Conservation (phyloP, 2,329 filamentous ascomycete genomes). For the Aspergillus versicolor region DNA sequence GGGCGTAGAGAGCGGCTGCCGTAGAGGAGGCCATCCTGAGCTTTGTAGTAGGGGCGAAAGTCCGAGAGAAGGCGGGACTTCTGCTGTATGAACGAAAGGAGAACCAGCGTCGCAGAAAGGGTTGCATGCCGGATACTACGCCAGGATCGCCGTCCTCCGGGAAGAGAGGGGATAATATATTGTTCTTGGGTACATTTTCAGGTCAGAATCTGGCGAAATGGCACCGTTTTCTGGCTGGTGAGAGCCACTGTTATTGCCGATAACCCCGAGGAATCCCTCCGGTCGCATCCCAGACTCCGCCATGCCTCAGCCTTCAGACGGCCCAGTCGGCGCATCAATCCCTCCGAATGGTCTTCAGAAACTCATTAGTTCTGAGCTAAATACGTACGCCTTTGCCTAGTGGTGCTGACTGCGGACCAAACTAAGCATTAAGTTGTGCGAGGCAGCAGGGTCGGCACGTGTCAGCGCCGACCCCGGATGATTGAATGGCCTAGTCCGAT, state of each 20-base stretch:
- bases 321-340: not conserved
- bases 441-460: constrained; percentile 26
- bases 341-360: not conserved
- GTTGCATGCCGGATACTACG: constrained; percentile 8
- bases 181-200: not conserved
- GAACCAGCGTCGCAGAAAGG: constrained; percentile 19
- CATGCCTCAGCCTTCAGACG: not conserved
- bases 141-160: not conserved
- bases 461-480: constrained; percentile 28
- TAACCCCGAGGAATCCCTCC: not conserved
- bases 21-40: constrained; percentile 39
- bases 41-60: constrained; percentile 13
- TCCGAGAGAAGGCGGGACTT: constrained; percentile 5
- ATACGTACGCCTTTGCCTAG: too few species aligned
- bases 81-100: constrained; percentile 20
- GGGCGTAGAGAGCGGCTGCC: constrained; percentile 41
- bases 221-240: not conserved
- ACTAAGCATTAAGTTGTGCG: not conserved
- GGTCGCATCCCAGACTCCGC: not conserved
- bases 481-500: not conserved
- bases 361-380: not conserved
- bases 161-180: not conserved
- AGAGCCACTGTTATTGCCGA: constrained; percentile 3
- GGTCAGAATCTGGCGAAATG: not conserved
- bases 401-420: not conserved